A percentile compares a stretch with the other conserved stretches of the same genome.
These are phyloP conservation scores for Periconia sp. DNA, from an alignment of 2,329 filamentous ascomycete species.

Conservation along the genomic window DNA sequence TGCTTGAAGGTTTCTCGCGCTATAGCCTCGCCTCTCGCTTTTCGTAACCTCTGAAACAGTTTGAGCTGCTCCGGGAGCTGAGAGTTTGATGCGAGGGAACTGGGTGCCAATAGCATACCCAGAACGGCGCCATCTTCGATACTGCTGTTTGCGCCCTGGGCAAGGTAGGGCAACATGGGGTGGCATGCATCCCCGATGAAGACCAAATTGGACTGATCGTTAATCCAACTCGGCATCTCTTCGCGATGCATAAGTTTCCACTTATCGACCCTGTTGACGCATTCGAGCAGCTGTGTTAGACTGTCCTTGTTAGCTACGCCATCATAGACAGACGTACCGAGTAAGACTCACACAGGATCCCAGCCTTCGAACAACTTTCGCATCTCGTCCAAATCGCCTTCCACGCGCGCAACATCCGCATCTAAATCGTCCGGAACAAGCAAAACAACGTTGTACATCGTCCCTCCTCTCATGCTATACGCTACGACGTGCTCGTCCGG, in stretches of 20 bases:
- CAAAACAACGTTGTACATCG: slow-evolving; percentile 70
- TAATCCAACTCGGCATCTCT: slow-evolving; percentile 45
- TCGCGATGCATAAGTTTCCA: slow-evolving; percentile 70
- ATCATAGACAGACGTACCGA: neutral
- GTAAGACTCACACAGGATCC: slow-evolving; percentile 61
- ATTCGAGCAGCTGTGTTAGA: slow-evolving; percentile 51
- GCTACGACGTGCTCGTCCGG: slow-evolving; percentile 66
- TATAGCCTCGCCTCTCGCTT: slow-evolving; percentile 58
- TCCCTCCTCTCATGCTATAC: slow-evolving; percentile 65
- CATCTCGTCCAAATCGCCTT: slow-evolving; percentile 67
- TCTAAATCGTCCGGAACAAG: slow-evolving; percentile 69
- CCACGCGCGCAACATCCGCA: slow-evolving; percentile 56
- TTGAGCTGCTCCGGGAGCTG: slow-evolving; percentile 47
- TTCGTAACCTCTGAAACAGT: slow-evolving; percentile 53
- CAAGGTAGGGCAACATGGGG: slow-evolving; percentile 33
- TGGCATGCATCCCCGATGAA: slow-evolving; percentile 30
- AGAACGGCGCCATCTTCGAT: slow-evolving; percentile 72
- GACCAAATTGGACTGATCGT: slow-evolving; percentile 63
- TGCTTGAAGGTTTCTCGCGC: slow-evolving; percentile 65
- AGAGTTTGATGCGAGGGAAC: neutral
- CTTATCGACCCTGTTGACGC: slow-evolving; percentile 67
- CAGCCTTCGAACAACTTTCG: slow-evolving; percentile 64
- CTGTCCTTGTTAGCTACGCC: slow-evolving; percentile 7
- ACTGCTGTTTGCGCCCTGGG: slow-evolving; percentile 63
- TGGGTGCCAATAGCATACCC: slow-evolving; percentile 57